Conservation (phyloP, 192 early-diverging fungal species). For the Coemansia sp. region DNA sequence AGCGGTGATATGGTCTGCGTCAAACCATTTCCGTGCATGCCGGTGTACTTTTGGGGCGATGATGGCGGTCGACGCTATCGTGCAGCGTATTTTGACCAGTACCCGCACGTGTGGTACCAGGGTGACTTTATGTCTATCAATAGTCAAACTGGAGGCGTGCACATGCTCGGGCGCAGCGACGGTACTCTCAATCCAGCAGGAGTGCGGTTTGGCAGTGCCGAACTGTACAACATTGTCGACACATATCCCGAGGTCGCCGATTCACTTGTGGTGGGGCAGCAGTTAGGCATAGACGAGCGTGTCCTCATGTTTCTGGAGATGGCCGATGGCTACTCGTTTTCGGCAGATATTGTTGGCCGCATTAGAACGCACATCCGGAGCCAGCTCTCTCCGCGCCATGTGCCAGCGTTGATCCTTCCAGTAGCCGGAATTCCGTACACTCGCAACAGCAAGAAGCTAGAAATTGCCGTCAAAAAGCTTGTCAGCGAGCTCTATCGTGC, state of each 20-base stretch:
- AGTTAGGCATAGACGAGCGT: slow-evolving; percentile 79
- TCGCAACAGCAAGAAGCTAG: slow-evolving; percentile 95
- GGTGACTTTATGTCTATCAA: slow-evolving; percentile 92
- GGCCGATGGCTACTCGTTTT: slow-evolving; percentile 61
- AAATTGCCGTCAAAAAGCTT: slow-evolving; percentile 87
- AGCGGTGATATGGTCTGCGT: slow-evolving; percentile 92
- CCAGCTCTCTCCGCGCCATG: slow-evolving; percentile 87
- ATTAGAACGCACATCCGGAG: slow-evolving; percentile 78
- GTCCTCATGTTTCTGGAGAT: slow-evolving; percentile 91
- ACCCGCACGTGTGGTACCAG: slow-evolving; percentile 90
- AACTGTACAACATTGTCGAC: slow-evolving; percentile 92
- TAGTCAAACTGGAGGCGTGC: slow-evolving; percentile 80
- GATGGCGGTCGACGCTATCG: slow-evolving; percentile 70
- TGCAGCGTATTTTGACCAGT: slow-evolving; percentile 85
- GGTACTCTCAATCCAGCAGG: slow-evolving; percentile 92
- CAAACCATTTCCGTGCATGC: slow-evolving; percentile 96
- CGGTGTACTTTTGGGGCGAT: slow-evolving; percentile 93
- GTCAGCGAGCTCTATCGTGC: slow-evolving; percentile 52
- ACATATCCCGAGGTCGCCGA: slow-evolving; percentile 80
- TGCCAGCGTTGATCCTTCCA: slow-evolving; percentile 81
- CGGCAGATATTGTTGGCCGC: slow-evolving; percentile 61
- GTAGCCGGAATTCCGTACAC: slow-evolving; percentile 92
- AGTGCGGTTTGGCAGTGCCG: slow-evolving; percentile 89
- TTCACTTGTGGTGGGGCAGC: slow-evolving; percentile 88
- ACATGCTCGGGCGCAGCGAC: slow-evolving; percentile 93